Conservation (phyloP, 2,329 filamentous ascomycete genomes). For the Cladosporium sp. region DNA sequence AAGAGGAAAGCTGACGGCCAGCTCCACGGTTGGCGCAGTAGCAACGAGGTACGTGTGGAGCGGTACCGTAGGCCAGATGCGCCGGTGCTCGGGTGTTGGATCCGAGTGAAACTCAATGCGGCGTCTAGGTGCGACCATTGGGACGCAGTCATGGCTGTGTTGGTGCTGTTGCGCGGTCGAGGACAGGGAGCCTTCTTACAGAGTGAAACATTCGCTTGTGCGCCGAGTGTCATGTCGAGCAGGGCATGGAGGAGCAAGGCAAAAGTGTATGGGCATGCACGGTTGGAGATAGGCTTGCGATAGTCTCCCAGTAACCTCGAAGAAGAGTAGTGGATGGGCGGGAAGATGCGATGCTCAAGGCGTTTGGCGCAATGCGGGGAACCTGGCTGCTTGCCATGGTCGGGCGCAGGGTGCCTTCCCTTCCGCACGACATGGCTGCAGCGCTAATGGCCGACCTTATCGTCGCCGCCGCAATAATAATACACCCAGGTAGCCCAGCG, state of each 20-base stretch:
- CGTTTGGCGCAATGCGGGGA: slow-evolving; percentile 10
- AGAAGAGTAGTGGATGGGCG: neutral
- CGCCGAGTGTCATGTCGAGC: neutral
- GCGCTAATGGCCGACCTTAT: slow-evolving; percentile 10
- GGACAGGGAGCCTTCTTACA: neutral
- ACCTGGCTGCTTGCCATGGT: neutral
- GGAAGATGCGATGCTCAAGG: neutral
- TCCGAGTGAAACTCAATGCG: slow-evolving; percentile 13
- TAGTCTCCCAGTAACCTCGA: neutral
- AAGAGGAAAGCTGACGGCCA: slow-evolving; percentile 1
- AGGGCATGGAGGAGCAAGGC: neutral
- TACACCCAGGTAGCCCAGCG: neutral
- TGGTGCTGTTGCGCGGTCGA: neutral
- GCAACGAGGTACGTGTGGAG: neutral
- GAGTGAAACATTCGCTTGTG: slow-evolving; percentile 2
- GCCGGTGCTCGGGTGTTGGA: slow-evolving; percentile 13
- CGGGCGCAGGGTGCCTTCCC: neutral
- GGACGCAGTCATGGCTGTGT: slow-evolving; percentile 1
- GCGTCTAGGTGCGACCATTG: slow-evolving; percentile 11
- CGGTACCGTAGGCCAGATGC: slow-evolving; percentile 10
- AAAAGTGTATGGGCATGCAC: neutral
- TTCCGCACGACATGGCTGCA: neutral
- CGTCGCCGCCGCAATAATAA: slow-evolving; percentile 5
- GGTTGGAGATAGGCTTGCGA: neutral
- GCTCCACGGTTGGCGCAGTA: slow-evolving; percentile 8